Evolutionary conservation across 2,329 filamentous ascomycete genomes (phyloP), one percentile per base, ranked within the genome.

Genomic region (Botrytis sinoallii): DNA sequence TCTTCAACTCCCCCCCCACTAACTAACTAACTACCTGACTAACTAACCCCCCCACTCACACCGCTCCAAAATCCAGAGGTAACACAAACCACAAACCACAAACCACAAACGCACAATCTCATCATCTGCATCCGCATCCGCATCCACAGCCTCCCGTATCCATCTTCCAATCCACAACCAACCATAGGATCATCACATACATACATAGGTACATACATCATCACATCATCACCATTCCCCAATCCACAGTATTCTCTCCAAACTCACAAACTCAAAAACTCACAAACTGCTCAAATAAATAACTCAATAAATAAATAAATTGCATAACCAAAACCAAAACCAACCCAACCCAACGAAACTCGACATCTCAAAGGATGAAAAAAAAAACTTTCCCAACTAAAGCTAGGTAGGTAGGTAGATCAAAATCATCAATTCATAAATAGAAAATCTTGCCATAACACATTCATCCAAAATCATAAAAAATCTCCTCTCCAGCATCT

Each of bases 351-450:
- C 16, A 44, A 48, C 46, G 20, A 48, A 22, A 48, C 22, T 48
- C 46, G 6, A 48, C 20, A 22, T 6, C 46, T 16, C 9, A 52
- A 52, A 52, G 12, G 25, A 12, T 14, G 10, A 52, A 52, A 52
- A n/a, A 9, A 32, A 32, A 32, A 32, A 32, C 32, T 32, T 32
- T 57, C n/a, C 52, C 52, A 48, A 29, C 29, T 18, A 35, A 32
- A 38, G 35, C 4, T 38, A 38, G 35, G 35, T 38, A 42, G 40
- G 40, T 16, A 67, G 32, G 48, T 52, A 57, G n/a, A 57, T 57
- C 52, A 29, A 57, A 18, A 29, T 68, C 66, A 68, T 68, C 66
- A 68, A 68, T 42, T 68, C 66, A 32, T 68, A 42, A 68, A 57
- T 57, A 29, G 35, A 25, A 48, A 25, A 20, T 29, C 42, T 29